phyloP scores from a whole-genome alignment of 768 basidiomycete genomes.

The Lactarius pseudohatsudake region DNA sequence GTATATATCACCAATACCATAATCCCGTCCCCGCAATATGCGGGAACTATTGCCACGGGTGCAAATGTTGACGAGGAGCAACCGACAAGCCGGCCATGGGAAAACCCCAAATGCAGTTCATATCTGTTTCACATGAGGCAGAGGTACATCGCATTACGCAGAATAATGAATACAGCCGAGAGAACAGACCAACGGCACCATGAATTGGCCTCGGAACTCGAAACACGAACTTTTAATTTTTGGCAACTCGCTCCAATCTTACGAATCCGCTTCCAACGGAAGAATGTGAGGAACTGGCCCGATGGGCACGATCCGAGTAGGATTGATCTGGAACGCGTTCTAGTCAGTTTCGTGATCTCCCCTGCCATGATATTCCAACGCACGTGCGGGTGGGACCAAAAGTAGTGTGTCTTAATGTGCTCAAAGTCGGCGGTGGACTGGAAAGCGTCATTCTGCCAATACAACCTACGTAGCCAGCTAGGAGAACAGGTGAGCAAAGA shows the following conservation, averaged over 20 bases:
- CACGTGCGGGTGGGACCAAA: conserved; percentile 53
- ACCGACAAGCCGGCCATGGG: not conserved
- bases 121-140: not conserved
- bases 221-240: not conserved
- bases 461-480: conserved; percentile 83
- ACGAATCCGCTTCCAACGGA: conserved; percentile 40
- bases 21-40: too few relatives aligned
- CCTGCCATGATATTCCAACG: not conserved
- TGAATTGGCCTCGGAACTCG: not conserved
- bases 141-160: not conserved
- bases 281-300: conserved; percentile 73
- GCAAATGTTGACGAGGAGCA: too few relatives aligned
- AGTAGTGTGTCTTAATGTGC: conserved; percentile 80
- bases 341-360: not conserved
- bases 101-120: not conserved
- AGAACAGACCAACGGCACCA: not conserved
- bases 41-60: too few relatives aligned
- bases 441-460: conserved; percentile 91
- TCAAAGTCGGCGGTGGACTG: conserved; percentile 84
- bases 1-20: not conserved
- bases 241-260: not conserved
- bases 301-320: conserved; percentile 68
- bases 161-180: not conserved
- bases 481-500: not conserved
- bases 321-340: conserved; percentile 60